Conservation (phyloP, 441 rosid genomes). For the Capsella rubella region DNA sequence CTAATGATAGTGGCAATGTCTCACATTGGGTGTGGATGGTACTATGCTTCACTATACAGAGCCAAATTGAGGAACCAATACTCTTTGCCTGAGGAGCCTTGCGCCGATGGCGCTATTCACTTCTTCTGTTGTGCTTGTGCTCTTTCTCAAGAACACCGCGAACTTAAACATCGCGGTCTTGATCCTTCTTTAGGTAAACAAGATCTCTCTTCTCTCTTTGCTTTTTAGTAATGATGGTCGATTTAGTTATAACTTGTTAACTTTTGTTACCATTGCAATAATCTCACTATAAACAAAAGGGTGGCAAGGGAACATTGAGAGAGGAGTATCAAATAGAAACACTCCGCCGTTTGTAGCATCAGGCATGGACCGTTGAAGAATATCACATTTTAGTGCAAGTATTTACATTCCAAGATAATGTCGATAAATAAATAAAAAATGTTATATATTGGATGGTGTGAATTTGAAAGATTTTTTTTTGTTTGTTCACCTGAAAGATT, state of each 20-base stretch:
- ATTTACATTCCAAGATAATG: background rate
- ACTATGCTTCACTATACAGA: slow-evolving; percentile 50
- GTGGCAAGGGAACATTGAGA: slow-evolving; percentile 40
- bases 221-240: background rate
- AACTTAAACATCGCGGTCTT: slow-evolving; percentile 54
- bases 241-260: background rate
- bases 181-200: slow-evolving; percentile 54
- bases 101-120: slow-evolving; percentile 49
- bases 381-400: background rate
- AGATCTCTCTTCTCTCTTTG: background rate
- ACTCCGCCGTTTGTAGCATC: slow-evolving; percentile 38
- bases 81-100: slow-evolving; percentile 58
- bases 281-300: slow-evolving; percentile 28
- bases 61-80: slow-evolving; percentile 50
- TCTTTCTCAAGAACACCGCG: slow-evolving; percentile 63
- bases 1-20: slow-evolving; percentile 49
- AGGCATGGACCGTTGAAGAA: slow-evolving; percentile 40
- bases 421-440: slow-evolving; percentile 7
- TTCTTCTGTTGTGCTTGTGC: slow-evolving; percentile 56
- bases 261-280: background rate
- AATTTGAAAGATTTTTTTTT: background rate
- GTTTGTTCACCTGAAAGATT: background rate
- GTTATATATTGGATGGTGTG: background rate
- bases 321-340: background rate
- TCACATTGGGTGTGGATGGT: slow-evolving; percentile 48